A percentile compares a stretch with the other conserved stretches of the same genome.
phyloP scores from a whole-genome alignment of 495 filamentous ascomycete species.

The Aspergillus bridgeri region DNA sequence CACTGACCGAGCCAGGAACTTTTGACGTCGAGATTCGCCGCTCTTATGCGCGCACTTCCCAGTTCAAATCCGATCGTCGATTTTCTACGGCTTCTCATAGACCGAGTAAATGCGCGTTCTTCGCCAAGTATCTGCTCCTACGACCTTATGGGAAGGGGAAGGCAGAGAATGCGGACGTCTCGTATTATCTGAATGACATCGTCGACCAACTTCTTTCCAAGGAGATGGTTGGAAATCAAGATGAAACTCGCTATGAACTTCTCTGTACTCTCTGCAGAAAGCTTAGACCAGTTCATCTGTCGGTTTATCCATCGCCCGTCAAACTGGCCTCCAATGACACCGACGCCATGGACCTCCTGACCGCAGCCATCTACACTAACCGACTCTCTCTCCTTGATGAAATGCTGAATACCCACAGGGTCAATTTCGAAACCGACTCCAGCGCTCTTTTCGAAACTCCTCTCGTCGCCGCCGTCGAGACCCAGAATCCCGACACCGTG shows the following conservation, averaged over 20 bases:
- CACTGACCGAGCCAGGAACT: not conserved
- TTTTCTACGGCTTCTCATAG: not conserved
- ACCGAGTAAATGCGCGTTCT: not conserved
- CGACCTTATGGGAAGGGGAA: not conserved
- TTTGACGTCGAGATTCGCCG: not conserved
- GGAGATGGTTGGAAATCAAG: not conserved
- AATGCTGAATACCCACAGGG: not conserved
- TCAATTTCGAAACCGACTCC: not conserved
- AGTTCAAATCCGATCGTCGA: not conserved
- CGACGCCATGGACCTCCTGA: not conserved
- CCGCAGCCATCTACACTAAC: not conserved
- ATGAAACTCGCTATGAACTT: not conserved
- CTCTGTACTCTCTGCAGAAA: not conserved
- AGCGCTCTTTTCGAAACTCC: not conserved
- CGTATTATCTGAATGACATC: not conserved
- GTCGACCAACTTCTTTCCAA: not conserved
- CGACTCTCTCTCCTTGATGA: not conserved
- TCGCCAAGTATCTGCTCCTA: not conserved
- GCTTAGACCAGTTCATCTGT: not conserved
- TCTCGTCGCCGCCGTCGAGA: not conserved
- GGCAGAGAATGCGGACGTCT: not conserved
- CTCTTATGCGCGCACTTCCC: not conserved
- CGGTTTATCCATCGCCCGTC: no score
- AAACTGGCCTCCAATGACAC: not conserved
- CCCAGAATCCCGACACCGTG: not conserved